Evolutionary conservation across 192 early-diverging fungal species (phyloP).

Genomic region (Phlyctochytrium bullatum): DNA sequence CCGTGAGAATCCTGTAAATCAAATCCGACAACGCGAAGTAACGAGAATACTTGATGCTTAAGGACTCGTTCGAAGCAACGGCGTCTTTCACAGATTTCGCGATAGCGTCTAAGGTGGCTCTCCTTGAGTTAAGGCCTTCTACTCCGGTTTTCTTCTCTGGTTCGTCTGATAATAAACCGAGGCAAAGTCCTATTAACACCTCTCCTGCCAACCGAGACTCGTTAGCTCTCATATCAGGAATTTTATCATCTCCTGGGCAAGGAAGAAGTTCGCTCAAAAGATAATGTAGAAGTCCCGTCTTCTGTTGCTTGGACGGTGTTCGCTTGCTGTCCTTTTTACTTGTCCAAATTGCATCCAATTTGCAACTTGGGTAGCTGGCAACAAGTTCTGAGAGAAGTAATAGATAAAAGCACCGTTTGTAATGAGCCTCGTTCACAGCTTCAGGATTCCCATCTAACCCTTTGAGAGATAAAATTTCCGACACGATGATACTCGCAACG

Average conservation of each 20-base stretch:
- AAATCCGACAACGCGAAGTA: constrained; percentile 69
- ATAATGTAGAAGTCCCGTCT: constrained; percentile 54
- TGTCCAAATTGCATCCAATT: constrained; percentile 65
- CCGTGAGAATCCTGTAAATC: constrained; percentile 62
- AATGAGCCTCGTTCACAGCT: too few species aligned
- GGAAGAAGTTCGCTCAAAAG: constrained; percentile 71
- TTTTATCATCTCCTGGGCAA: constrained; percentile 17
- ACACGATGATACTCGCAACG: constrained; percentile 1
- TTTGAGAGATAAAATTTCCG: constrained; percentile 2
- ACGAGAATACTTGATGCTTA: constrained; percentile 63
- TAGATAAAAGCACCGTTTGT: too few species aligned
- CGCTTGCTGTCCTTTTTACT: constrained; percentile 41
- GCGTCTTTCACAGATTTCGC: constrained; percentile 63
- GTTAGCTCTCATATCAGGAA: constrained; percentile 11
- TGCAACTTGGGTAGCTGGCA: constrained; percentile 80
- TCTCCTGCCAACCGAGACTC: constrained; percentile 40
- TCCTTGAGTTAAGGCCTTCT: constrained; percentile 61
- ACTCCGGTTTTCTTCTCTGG: constrained; percentile 42
- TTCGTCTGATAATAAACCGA: constrained; percentile 43
- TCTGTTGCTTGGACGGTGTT: constrained; percentile 27
- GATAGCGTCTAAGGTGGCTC: constrained; percentile 67
- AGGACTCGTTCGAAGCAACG: constrained; percentile 32
- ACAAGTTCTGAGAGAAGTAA: constrained; percentile 85
- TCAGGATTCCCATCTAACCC: constrained; percentile 25
- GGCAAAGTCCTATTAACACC: constrained; percentile 38